phyloP scores from a whole-genome alignment of 179 eudicot genomes.

The Patellifolia procumbens region DNA sequence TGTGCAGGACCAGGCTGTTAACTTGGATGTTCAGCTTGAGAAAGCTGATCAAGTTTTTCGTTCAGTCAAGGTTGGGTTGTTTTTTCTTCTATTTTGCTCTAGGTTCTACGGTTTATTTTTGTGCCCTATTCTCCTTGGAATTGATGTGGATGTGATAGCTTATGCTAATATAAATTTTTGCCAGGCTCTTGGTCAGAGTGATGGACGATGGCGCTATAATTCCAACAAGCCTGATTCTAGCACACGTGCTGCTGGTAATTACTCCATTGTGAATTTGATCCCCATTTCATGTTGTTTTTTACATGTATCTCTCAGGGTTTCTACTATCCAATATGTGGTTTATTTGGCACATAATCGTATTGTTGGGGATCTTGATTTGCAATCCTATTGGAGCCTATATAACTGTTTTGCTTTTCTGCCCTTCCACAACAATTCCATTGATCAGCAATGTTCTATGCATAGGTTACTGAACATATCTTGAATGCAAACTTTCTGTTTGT shows the following conservation, averaged over 20 bases:
- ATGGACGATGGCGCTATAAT: constrained; percentile 95
- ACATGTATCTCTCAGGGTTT: no score
- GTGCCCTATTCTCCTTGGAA: neutral
- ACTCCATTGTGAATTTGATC: neutral
- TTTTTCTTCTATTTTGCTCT: neutral
- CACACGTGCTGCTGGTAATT: constrained; percentile 88
- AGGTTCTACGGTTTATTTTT: neutral
- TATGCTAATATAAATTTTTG: constrained; percentile 13
- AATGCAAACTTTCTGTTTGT: constrained; percentile 11
- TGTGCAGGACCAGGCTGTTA: constrained; percentile 63
- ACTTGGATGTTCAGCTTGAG: constrained; percentile 54
- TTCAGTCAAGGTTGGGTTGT: constrained; percentile 63
- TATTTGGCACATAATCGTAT: no score
- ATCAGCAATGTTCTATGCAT: neutral
- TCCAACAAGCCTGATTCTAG: constrained; percentile 85
- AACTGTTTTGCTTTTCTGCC: neutral
- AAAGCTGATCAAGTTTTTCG: constrained; percentile 69
- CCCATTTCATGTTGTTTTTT: neutral
- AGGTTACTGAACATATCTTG: constrained; percentile 1
- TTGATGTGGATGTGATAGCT: constrained; percentile 23
- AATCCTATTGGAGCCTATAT: no score
- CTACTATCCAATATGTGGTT: neutral
- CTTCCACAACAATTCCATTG: neutral
- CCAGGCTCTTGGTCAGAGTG: constrained; percentile 93
- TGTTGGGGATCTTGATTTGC: no score